Evolutionary conservation across 2,329 filamentous ascomycete species (phyloP).

Genomic region (Clonostachys byssicola): DNA sequence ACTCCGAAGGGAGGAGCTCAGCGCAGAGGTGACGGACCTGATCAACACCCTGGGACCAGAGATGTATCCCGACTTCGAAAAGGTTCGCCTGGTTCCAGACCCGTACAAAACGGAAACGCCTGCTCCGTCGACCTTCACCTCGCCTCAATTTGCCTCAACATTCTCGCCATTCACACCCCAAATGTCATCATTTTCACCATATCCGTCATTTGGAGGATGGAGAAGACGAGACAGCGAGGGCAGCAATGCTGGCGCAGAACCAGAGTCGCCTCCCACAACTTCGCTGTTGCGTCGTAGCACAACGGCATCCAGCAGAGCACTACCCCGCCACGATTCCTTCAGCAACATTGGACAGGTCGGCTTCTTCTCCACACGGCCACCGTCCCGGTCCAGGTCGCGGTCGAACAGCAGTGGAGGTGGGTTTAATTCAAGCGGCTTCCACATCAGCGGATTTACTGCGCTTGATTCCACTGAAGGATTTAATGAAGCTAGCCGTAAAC

Average conservation of each 20-base stretch:
- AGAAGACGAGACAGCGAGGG: slow-evolving; percentile 46
- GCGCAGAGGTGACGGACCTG: slow-evolving; percentile 78
- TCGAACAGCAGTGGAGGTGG: slow-evolving; percentile 65
- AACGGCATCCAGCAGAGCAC: slow-evolving; percentile 46
- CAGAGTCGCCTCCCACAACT: slow-evolving; percentile 25
- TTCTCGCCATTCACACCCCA: no score
- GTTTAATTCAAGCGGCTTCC: slow-evolving; percentile 57
- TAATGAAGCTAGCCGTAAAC: slow-evolving; percentile 79
- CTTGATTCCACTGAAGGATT: slow-evolving; percentile 67
- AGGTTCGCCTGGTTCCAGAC: slow-evolving; percentile 63
- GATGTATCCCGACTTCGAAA: slow-evolving; percentile 94
- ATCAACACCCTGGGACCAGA: slow-evolving; percentile 96
- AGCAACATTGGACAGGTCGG: slow-evolving; percentile 82
- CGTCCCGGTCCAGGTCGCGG: slow-evolving; percentile 73
- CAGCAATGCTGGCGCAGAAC: slow-evolving; percentile 23
- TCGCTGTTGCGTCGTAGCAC: slow-evolving; percentile 43
- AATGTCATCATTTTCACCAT: no score
- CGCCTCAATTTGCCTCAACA: neutral
- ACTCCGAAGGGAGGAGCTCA: slow-evolving; percentile 66
- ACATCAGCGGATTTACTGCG: slow-evolving; percentile 65
- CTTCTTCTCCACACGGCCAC: slow-evolving; percentile 84
- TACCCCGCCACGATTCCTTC: slow-evolving; percentile 89
- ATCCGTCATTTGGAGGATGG: slow-evolving; percentile 6
- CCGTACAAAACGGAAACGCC: slow-evolving; percentile 33
- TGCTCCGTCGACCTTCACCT: slow-evolving; percentile 5